Evolutionary conservation across 108 stramenopile species (phyloP).

Genomic region (Phaeodactylum tricornutum): DNA sequence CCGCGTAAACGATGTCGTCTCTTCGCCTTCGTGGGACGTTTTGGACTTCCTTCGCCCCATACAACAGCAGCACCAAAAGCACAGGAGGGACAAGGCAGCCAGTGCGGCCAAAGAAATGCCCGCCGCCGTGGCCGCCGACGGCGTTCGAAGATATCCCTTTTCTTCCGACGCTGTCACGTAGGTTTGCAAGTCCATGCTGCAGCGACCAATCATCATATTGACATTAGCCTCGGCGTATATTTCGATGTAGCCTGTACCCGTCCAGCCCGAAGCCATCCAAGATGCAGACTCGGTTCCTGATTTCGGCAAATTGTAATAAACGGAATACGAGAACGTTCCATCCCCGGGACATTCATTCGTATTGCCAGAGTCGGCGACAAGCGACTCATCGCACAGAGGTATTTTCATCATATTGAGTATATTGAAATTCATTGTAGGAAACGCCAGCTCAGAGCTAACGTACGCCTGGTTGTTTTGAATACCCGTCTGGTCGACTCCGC

Average conservation of each 20-base stretch:
- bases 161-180: background rate
- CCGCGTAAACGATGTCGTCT: background rate
- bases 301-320: background rate
- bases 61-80: background rate
- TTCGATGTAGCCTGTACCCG: background rate
- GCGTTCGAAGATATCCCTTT: background rate
- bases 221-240: background rate
- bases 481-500: too few relatives aligned
- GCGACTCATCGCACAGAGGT: background rate
- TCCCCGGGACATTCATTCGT: background rate
- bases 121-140: background rate
- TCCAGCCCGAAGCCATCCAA: constrained; percentile 1
- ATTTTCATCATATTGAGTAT: background rate
- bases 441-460: background rate
- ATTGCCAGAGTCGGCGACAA: background rate
- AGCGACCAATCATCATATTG: background rate
- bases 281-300: background rate
- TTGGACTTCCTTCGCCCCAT: background rate
- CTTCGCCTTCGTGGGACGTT: background rate
- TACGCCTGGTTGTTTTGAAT: background rate
- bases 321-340: background rate
- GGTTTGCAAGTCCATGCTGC: background rate
- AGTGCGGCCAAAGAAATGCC: background rate
- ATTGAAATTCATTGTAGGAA: background rate
- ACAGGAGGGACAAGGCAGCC: background rate